Conservation (phyloP, 371 early-diverging fungal genomes). For the Catenaria anguillulae region DNA sequence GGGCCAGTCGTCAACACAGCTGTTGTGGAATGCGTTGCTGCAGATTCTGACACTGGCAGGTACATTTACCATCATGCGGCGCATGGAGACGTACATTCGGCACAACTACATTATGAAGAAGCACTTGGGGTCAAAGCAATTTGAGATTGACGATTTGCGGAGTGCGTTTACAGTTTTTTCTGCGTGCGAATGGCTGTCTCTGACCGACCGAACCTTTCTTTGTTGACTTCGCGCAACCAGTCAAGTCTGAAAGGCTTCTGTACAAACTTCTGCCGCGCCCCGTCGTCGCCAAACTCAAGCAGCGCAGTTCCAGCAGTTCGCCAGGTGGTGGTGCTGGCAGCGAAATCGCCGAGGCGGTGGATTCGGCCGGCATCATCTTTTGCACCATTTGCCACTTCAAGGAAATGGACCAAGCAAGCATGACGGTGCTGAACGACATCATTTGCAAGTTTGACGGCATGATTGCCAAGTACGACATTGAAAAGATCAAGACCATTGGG, state of each 20-base stretch:
- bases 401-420: not conserved
- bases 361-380: not conserved
- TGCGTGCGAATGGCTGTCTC: too few species aligned
- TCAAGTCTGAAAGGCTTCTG: too few species aligned
- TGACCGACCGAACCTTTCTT: too few species aligned
- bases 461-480: not conserved
- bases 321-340: not conserved
- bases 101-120: not conserved
- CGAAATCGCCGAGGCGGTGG: not conserved
- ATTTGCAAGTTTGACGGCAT: not conserved
- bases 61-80: not conserved
- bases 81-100: not conserved
- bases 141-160: conserved; percentile 7
- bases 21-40: too few species aligned
- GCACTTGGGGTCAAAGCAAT: conserved; percentile 1
- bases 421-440: conserved; percentile 1
- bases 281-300: not conserved
- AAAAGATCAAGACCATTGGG: conserved; percentile 9
- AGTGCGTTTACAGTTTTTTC: too few species aligned
- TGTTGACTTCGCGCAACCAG: too few species aligned
- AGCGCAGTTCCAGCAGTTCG: too few species aligned
- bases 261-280: conserved; percentile 7
- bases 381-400: not conserved
- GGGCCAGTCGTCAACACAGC: too few species aligned
- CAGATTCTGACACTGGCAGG: too few species aligned